Evolutionary conservation across 2,329 filamentous ascomycete species (phyloP).

Genomic region (Colletotrichum gloeosporioides): DNA sequence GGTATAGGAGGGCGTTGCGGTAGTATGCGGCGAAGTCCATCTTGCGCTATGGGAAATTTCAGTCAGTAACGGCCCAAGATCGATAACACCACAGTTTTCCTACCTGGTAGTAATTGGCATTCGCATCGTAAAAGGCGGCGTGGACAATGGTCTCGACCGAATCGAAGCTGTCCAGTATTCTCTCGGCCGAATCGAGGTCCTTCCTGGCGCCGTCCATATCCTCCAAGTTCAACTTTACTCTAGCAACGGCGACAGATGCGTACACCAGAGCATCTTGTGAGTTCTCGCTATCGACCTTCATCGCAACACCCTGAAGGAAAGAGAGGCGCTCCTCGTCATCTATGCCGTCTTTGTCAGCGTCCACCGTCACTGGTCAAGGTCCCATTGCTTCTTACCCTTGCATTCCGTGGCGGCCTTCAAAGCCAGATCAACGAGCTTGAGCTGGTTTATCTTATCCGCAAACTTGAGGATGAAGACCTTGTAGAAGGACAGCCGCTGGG

Average conservation of each 20-base stretch:
- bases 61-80: constrained; percentile 31
- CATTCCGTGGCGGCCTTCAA: constrained; percentile 87
- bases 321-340: constrained; percentile 85
- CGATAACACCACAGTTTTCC: constrained; percentile 27
- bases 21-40: constrained; percentile 96
- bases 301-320: constrained; percentile 83
- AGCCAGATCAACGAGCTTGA: constrained; percentile 93
- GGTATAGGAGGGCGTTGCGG: constrained; percentile 95
- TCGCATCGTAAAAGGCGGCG: constrained; percentile 94
- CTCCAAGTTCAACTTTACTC: constrained; percentile 80
- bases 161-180: constrained; percentile 89
- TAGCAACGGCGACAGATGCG: constrained; percentile 87
- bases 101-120: constrained; percentile 91
- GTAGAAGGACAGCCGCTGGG: constrained; percentile 88
- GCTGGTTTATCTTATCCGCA: constrained; percentile 97
- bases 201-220: constrained; percentile 84
- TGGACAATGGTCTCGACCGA: constrained; percentile 95
- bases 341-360: constrained; percentile 39
- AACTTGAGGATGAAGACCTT: constrained; percentile 95
- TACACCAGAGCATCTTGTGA: constrained; percentile 97
- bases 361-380: neutral
- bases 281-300: constrained; percentile 88
- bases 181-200: constrained; percentile 86
- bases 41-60: constrained; percentile 59
- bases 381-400: constrained; percentile 58